Conservation (phyloP, 1,284 basidiomycete genomes). For the Pseudozyma sp. region DNA sequence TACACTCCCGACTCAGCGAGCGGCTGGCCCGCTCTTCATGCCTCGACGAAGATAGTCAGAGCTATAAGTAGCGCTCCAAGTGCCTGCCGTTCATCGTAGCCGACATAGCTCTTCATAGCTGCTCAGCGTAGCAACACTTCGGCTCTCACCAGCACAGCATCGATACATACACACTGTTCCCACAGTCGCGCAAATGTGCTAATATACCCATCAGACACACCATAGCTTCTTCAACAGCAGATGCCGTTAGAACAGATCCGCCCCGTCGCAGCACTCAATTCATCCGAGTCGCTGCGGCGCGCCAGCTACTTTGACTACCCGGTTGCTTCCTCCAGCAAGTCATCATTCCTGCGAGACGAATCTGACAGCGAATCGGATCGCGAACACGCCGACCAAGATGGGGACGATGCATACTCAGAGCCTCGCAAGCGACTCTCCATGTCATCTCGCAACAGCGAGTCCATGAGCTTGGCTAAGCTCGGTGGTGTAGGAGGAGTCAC, state of each 20-base stretch:
- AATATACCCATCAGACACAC: conserved; percentile 12
- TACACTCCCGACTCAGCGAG: not conserved
- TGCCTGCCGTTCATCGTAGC: not conserved
- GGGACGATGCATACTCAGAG: conserved; percentile 21
- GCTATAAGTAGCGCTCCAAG: conserved; percentile 1
- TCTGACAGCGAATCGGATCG: conserved; percentile 21
- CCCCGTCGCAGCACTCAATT: conserved; percentile 46
- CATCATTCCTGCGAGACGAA: conserved; percentile 20
- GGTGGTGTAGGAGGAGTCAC: conserved; percentile 61
- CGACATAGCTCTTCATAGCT: not conserved
- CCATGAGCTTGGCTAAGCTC: conserved; percentile 55
- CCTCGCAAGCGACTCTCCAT: conserved; percentile 18
- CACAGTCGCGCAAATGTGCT: conserved; percentile 18
- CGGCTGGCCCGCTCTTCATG: conserved; percentile 13
- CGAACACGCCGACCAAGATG: conserved; percentile 17
- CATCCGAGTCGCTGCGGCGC: conserved; percentile 44
- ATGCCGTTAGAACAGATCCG: conserved; percentile 59
- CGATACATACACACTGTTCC: too few species aligned
- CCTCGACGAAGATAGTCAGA: not conserved
- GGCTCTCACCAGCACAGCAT: too few species aligned
- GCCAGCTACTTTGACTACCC: conserved; percentile 37
- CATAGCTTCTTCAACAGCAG: conserved; percentile 9
- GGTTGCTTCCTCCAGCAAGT: conserved; percentile 9
- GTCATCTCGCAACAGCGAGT: conserved; percentile 33
- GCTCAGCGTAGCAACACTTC: too few species aligned